A percentile compares a stretch with the other conserved stretches of the same genome.
Evolutionary conservation across 139 green algal genomes (phyloP).

Genomic region (Chlorella sp.): DNA sequence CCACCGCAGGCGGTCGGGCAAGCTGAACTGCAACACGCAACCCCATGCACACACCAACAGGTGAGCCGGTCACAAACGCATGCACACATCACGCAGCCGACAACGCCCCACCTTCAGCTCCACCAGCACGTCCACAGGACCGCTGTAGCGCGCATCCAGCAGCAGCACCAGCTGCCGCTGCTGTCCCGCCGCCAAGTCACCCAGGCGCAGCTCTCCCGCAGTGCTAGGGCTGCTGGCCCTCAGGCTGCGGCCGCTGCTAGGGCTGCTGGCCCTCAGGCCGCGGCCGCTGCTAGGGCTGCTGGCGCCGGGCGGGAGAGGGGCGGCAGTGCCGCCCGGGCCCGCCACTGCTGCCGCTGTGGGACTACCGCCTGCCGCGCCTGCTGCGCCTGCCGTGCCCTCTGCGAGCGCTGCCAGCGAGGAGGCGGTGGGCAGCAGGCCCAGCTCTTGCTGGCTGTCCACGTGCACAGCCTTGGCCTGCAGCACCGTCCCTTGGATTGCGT

Average conservation of each 20-base stretch:
- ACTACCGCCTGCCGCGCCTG: not conserved
- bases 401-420: not conserved
- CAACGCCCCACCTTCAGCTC: slow-evolving; percentile 2
- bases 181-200: not conserved
- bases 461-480: slow-evolving; percentile 4
- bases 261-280: no score
- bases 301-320: no score
- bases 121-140: not conserved
- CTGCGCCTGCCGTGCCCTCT: not conserved
- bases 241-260: no score
- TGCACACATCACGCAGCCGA: no score
- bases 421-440: not conserved
- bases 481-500: not conserved
- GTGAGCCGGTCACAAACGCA: no score
- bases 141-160: slow-evolving; percentile 30
- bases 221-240: not conserved
- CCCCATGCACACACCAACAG: no score
- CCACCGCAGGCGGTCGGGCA: no score
- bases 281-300: no score
- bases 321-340: no score
- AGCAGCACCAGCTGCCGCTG: slow-evolving; percentile 17
- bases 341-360: not conserved
- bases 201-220: not conserved
- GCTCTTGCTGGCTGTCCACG: slow-evolving; percentile 3
- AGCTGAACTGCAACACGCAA: no score